Evolutionary conservation across 306 rosid genomes (phyloP).

Genomic region (Vigna angularis): DNA sequence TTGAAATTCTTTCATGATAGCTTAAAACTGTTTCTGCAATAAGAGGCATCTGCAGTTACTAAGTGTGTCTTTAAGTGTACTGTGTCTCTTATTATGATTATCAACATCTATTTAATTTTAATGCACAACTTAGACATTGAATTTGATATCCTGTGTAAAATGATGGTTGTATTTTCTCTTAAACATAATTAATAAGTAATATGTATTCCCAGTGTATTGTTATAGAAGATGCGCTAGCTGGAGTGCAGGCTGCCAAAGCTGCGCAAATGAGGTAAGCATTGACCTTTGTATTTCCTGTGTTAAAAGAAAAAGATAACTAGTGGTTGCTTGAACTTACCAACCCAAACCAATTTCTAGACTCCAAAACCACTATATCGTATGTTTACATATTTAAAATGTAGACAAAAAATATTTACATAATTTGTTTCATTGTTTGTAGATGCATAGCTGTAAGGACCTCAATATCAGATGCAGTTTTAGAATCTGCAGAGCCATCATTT

Average conservation of each 20-base stretch:
- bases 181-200: conserved; percentile 19
- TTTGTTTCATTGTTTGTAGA: conserved; percentile 58
- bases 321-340: conserved; percentile 32
- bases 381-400: conserved; percentile 20
- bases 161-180: conserved; percentile 33
- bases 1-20: conserved; percentile 35
- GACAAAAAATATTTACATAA: conserved; percentile 15
- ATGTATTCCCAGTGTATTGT: conserved; percentile 76
- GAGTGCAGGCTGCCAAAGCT: conserved; percentile 96
- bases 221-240: conserved; percentile 96
- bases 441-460: conserved; percentile 93
- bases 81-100: not conserved
- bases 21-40: conserved; percentile 24
- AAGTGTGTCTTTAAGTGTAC: conserved; percentile 13
- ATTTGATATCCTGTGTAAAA: conserved; percentile 32
- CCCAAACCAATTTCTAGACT: conserved; percentile 14
- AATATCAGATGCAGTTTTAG: conserved; percentile 73
- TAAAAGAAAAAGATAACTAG: not conserved
- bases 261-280: conserved; percentile 86
- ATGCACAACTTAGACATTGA: conserved; percentile 13
- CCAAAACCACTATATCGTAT: not conserved
- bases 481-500: conserved; percentile 72
- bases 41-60: conserved; percentile 15
- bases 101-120: conserved; percentile 30
- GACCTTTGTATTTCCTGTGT: conserved; percentile 3